Conservation (phyloP, 1,284 basidiomycete genomes). For the Butyriboletus pseudospeciosus region DNA sequence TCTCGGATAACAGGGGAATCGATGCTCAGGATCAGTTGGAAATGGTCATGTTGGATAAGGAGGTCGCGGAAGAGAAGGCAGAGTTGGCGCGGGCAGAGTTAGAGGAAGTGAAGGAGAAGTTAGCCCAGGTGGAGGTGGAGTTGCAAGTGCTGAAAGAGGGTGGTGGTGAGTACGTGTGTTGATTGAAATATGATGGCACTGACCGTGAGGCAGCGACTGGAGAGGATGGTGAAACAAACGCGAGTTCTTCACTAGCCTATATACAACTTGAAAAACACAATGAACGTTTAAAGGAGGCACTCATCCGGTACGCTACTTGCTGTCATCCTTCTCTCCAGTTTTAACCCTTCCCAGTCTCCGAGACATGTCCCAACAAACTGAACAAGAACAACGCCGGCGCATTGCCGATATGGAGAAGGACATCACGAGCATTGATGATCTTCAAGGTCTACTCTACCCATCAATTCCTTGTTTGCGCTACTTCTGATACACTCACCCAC, state of each 20-base stretch:
- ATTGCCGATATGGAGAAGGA: constrained; percentile 91
- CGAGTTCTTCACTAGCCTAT: constrained; percentile 71
- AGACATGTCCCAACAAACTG: constrained; percentile 84
- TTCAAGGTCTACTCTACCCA: constrained; percentile 51
- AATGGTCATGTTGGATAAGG: constrained; percentile 93
- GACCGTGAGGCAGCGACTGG: constrained; percentile 20
- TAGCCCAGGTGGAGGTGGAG: constrained; percentile 84
- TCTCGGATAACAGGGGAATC: constrained; percentile 57
- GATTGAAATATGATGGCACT: constrained; percentile 8
- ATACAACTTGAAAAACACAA: constrained; percentile 97
- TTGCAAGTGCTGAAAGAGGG: constrained; percentile 66
- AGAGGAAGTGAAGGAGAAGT: constrained; percentile 70
- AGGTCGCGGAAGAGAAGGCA: constrained; percentile 92
- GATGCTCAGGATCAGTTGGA: constrained; percentile 89
- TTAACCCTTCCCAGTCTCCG: constrained; percentile 55
- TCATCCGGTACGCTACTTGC: constrained; percentile 63
- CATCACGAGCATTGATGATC: constrained; percentile 61
- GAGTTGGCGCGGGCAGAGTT: constrained; percentile 77
- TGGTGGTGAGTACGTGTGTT: constrained; percentile 33
- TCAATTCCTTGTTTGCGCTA: neutral
- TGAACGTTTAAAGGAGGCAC: constrained; percentile 88
- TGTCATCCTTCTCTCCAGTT: neutral
- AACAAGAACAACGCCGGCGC: constrained; percentile 77
- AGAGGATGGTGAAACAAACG: constrained; percentile 43
- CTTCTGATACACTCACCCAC: constrained; percentile 10